A percentile compares a stretch with the other conserved stretches of the same genome.
Evolutionary conservation across 228 moss, liverwort and hornwort genomes (phyloP).

Genomic region (Sphagnum fallax): DNA sequence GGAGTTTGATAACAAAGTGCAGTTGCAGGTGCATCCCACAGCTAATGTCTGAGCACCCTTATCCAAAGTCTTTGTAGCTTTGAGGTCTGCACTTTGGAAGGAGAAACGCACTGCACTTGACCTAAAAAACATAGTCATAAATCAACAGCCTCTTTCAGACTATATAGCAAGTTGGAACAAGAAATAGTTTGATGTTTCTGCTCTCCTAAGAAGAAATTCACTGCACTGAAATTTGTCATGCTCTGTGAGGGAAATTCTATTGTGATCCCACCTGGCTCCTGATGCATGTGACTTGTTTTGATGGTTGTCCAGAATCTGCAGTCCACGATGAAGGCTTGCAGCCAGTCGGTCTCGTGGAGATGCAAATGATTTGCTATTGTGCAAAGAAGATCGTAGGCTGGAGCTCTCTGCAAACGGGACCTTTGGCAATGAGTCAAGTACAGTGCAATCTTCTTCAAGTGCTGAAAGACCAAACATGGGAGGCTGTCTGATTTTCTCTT

Average conservation of each 20-base stretch:
- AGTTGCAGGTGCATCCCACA: constrained; percentile 15
- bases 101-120: constrained; percentile 65
- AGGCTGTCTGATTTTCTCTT: constrained; percentile 16
- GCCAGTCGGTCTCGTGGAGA: constrained; percentile 88
- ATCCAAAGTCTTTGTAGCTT: constrained; percentile 29
- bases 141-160: constrained; percentile 1
- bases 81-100: constrained; percentile 34
- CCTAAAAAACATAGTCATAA: constrained; percentile 17
- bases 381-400: constrained; percentile 11
- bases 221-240: too few species aligned
- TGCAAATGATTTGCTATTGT: constrained; percentile 32
- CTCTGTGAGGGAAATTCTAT: too few species aligned
- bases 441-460: constrained; percentile 26
- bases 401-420: background rate
- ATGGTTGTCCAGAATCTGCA: constrained; percentile 86
- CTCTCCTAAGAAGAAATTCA: too few species aligned
- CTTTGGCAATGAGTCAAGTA: background rate
- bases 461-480: constrained; percentile 34
- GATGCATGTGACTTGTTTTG: constrained; percentile 44
- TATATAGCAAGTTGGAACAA: too few species aligned
- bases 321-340: constrained; percentile 86
- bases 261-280: too few species aligned
- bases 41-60: constrained; percentile 35
- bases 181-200: too few species aligned
- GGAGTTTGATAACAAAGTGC: constrained; percentile 14